phyloP scores from a whole-genome alignment of 2,329 filamentous ascomycete genomes.

The Cordyceps farinosa region DNA sequence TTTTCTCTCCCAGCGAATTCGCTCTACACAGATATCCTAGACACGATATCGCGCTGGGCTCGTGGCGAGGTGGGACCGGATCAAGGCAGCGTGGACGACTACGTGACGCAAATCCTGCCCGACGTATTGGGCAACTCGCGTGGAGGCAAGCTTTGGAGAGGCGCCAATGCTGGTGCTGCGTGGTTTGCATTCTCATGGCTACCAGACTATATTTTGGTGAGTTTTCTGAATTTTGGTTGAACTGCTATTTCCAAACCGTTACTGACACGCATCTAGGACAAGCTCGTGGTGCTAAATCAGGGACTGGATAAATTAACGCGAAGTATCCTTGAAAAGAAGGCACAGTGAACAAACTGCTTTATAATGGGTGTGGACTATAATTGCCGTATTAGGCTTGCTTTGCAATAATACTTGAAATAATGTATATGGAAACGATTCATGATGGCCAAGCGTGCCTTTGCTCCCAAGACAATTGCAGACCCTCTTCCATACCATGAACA shows the following conservation, averaged over 20 bases:
- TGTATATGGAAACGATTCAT: too few relatives aligned
- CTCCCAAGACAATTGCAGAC: too few relatives aligned
- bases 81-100: constrained; percentile 9
- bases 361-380: too few relatives aligned
- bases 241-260: too few relatives aligned
- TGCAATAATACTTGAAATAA: too few relatives aligned
- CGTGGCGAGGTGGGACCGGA: constrained; percentile 8
- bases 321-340: constrained; percentile 5
- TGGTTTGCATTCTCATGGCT: constrained; percentile 4
- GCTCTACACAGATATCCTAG: background rate
- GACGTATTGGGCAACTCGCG: constrained; percentile 4
- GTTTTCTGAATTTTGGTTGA: background rate
- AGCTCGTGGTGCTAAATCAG: constrained; percentile 5
- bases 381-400: too few relatives aligned
- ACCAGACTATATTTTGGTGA: constrained; percentile 11
- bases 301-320: constrained; percentile 5
- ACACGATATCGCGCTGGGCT: constrained; percentile 9
- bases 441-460: too few relatives aligned
- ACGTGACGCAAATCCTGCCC: constrained; percentile 8
- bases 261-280: background rate
- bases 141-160: constrained; percentile 11
- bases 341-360: background rate
- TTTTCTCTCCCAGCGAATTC: background rate
- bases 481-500: too few relatives aligned
- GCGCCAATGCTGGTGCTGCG: constrained; percentile 1